These are phyloP conservation scores for Pichia insulana DNA, from an alignment of 805 yeast genomes.

Conservation along the genomic window DNA sequence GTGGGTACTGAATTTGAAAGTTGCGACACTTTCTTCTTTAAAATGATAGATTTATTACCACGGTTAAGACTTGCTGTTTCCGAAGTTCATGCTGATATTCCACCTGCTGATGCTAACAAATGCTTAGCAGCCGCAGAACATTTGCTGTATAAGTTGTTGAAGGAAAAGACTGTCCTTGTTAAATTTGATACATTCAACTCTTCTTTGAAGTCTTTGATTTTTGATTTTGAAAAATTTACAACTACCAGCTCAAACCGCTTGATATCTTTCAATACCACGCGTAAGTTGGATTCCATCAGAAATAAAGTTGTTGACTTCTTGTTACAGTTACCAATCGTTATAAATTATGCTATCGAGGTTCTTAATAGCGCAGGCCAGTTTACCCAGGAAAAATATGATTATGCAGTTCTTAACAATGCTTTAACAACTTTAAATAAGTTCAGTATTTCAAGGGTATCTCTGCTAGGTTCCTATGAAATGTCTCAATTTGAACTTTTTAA, in stretches of 20 bases:
- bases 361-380: slow-evolving; percentile 11
- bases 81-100: slow-evolving; percentile 62
- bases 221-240: slow-evolving; percentile 6
- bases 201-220: slow-evolving; percentile 7
- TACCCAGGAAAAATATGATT: slow-evolving; percentile 3
- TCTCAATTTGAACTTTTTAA: slow-evolving; percentile 17
- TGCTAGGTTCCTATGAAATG: slow-evolving; percentile 13
- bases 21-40: slow-evolving; percentile 49
- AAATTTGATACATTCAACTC: slow-evolving; percentile 20
- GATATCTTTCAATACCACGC: background rate
- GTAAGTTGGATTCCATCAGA: background rate
- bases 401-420: slow-evolving; percentile 19
- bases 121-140: slow-evolving; percentile 75
- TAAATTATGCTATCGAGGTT: slow-evolving; percentile 27
- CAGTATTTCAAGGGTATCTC: slow-evolving; percentile 3
- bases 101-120: slow-evolving; percentile 61
- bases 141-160: slow-evolving; percentile 48
- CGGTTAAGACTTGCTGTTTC: slow-evolving; percentile 59
- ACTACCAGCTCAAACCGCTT: background rate
- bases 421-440: slow-evolving; percentile 15
- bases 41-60: slow-evolving; percentile 73
- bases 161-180: slow-evolving; percentile 40
- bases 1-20: slow-evolving; percentile 27
- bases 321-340: slow-evolving; percentile 30
- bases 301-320: slow-evolving; percentile 7